phyloP scores from a whole-genome alignment of 106 monocot species.

The Triglochin maritima region DNA sequence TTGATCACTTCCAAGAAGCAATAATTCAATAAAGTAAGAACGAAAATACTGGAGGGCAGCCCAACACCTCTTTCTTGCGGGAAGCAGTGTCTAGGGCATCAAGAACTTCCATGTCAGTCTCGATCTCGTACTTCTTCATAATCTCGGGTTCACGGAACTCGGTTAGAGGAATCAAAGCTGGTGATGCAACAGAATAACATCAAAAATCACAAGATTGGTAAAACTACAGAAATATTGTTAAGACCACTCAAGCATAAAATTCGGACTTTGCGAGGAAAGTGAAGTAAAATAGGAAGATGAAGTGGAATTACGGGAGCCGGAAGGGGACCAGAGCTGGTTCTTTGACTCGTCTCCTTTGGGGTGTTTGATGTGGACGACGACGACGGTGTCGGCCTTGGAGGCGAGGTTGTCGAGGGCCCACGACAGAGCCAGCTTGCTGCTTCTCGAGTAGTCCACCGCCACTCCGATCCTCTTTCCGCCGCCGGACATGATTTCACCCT shows the following conservation, averaged over 20 bases:
- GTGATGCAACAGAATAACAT: no score
- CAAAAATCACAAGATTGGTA: neutral
- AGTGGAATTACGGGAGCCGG: conserved; percentile 42
- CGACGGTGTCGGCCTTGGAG: conserved; percentile 43
- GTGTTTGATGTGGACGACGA: conserved; percentile 43
- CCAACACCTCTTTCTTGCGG: conserved; percentile 42
- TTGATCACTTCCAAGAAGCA: neutral
- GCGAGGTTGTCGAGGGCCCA: conserved; percentile 78
- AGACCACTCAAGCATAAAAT: no score
- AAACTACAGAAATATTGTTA: no score
- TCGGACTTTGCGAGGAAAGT: no score
- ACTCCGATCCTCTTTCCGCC: conserved; percentile 54
- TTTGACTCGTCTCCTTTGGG: conserved; percentile 19
- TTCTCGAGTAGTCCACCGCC: conserved; percentile 65
- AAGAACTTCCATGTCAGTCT: conserved; percentile 45
- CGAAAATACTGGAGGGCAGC: neutral
- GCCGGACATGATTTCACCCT: conserved; percentile 14
- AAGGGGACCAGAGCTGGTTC: conserved; percentile 27
- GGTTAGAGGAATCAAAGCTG: conserved; percentile 65
- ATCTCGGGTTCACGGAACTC: conserved; percentile 47
- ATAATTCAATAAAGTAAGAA: neutral
- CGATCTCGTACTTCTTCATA: conserved; percentile 45
- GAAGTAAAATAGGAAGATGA: neutral
- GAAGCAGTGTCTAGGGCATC: conserved; percentile 46
- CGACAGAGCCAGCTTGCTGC: conserved; percentile 54